phyloP scores from a whole-genome alignment of 164 flowering plant species.

The Aristolochia contorta region DNA sequence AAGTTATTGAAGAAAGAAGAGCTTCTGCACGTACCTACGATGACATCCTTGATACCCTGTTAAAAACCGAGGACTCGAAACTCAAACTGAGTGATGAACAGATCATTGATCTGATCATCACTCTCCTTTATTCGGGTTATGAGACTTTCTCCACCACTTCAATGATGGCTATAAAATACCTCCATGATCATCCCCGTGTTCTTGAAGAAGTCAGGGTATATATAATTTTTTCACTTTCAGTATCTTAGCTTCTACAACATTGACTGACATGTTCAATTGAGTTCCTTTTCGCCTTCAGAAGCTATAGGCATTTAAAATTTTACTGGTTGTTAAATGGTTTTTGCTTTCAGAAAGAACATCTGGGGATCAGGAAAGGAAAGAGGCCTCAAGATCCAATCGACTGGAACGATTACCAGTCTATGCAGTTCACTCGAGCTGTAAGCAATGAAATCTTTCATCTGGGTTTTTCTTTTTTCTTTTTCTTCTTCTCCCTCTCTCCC shows the following conservation, averaged over 20 bases:
- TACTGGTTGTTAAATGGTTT: too few relatives aligned
- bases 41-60: constrained; percentile 48
- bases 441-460: not conserved
- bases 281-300: too few relatives aligned
- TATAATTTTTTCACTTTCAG: not conserved
- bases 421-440: constrained; percentile 48
- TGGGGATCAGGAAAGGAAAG: constrained; percentile 29
- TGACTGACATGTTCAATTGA: too few relatives aligned
- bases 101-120: constrained; percentile 55
- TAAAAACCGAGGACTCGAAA: constrained; percentile 26
- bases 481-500: too few relatives aligned
- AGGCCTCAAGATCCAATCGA: constrained; percentile 26
- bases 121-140: constrained; percentile 59
- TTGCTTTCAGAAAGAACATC: constrained; percentile 33
- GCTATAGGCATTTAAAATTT: too few relatives aligned
- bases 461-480: too few relatives aligned
- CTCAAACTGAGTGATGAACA: constrained; percentile 43
- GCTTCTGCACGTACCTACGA: constrained; percentile 18
- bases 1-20: constrained; percentile 44
- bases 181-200: constrained; percentile 60
- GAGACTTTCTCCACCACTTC: constrained; percentile 69
- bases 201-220: constrained; percentile 57
- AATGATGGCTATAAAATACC: constrained; percentile 70
- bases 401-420: constrained; percentile 42
- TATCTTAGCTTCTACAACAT: too few relatives aligned